Evolutionary conservation across 176 grass and related monocot genomes (phyloP).

Genomic region (Hyparrhenia diplandra): DNA sequence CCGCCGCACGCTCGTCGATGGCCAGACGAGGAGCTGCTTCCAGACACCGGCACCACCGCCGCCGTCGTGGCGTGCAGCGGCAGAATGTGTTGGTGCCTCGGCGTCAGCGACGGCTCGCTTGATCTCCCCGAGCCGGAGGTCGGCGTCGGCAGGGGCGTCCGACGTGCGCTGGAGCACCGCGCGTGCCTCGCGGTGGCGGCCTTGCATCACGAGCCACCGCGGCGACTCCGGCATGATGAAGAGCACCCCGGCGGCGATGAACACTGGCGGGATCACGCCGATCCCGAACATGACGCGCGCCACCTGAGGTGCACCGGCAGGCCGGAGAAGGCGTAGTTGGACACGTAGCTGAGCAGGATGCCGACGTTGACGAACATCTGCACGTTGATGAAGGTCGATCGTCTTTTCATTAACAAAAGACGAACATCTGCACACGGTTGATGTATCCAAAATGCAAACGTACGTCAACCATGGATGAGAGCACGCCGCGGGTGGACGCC

Average conservation of each 20-base stretch:
- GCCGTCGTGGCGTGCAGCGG: no score
- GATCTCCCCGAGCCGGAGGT: slow-evolving; percentile 43
- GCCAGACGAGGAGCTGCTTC: no score
- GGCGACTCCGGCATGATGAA: slow-evolving; percentile 74
- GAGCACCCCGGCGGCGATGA: slow-evolving; percentile 29
- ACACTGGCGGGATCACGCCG: slow-evolving; percentile 8
- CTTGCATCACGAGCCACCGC: slow-evolving; percentile 62
- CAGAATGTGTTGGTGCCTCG: no score
- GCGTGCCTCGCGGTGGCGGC: slow-evolving; percentile 28
- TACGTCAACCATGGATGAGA: no score
- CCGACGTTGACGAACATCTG: neutral
- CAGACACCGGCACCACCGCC: no score
- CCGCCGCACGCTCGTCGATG: no score
- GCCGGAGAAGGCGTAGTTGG: slow-evolving; percentile 33
- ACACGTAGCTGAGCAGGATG: neutral
- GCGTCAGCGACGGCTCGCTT: no score
- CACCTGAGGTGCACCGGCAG: slow-evolving; percentile 39
- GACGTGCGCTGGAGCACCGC: slow-evolving; percentile 31
- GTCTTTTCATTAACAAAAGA: no score
- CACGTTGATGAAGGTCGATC: neutral
- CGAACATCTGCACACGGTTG: no score
- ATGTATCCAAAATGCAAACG: no score
- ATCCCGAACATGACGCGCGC: slow-evolving; percentile 37
- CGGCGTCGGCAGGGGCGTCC: slow-evolving; percentile 18
- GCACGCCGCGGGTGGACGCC: no score